Evolutionary conservation across 2,329 filamentous ascomycete species (phyloP).

Genomic region (Aspergillus latus): DNA sequence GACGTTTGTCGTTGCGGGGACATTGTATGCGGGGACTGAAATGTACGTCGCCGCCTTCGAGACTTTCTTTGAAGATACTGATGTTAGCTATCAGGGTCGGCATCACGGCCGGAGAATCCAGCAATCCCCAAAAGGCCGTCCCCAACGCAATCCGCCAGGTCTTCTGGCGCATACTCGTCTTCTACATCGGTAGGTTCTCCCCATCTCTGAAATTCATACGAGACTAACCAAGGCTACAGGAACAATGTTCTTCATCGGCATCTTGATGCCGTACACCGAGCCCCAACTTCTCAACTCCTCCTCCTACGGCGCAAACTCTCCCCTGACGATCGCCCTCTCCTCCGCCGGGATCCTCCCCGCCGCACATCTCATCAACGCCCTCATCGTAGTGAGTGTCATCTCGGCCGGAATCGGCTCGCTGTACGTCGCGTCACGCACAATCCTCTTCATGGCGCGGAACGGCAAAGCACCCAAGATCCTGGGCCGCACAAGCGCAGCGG

Average conservation of each 20-base stretch:
- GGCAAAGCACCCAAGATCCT: slow-evolving; percentile 69
- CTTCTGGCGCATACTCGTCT: slow-evolving; percentile 50
- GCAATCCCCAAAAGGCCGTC: slow-evolving; percentile 48
- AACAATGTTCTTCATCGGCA: slow-evolving; percentile 70
- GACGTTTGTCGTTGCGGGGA: slow-evolving; percentile 37
- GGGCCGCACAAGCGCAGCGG: slow-evolving; percentile 65
- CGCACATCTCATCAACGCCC: slow-evolving; percentile 74
- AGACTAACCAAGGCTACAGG: slow-evolving; percentile 40
- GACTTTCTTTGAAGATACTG: background rate
- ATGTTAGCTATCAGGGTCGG: slow-evolving; percentile 31
- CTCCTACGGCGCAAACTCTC: slow-evolving; percentile 66
- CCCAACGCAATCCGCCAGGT: slow-evolving; percentile 46
- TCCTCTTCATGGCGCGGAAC: slow-evolving; percentile 73
- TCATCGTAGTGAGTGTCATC: slow-evolving; percentile 71
- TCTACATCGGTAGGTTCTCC: slow-evolving; percentile 54
- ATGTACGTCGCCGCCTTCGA: background rate
- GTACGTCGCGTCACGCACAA: slow-evolving; percentile 72
- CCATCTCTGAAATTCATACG: background rate
- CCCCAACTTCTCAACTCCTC: slow-evolving; percentile 60
- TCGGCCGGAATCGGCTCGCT: slow-evolving; percentile 73
- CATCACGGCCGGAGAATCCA: slow-evolving; percentile 37
- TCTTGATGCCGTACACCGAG: slow-evolving; percentile 70
- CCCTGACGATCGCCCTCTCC: slow-evolving; percentile 72
- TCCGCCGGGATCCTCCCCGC: slow-evolving; percentile 72
- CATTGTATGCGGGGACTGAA: slow-evolving; percentile 35